Evolutionary conservation across 2,329 filamentous ascomycete species (phyloP).

Genomic region (Neoascochyta sp.): DNA sequence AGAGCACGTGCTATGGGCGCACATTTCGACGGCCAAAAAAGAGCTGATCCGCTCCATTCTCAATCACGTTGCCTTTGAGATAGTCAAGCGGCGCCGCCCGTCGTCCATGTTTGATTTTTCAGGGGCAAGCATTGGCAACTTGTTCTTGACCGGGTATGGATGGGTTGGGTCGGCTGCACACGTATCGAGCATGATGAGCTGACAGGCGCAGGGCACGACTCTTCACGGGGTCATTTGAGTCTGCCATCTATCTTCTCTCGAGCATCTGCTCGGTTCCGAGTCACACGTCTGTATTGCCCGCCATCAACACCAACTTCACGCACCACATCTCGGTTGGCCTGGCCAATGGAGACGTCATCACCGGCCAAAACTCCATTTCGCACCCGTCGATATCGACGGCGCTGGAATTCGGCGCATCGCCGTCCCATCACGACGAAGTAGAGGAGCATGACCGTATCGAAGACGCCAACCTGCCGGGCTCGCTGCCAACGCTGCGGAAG

Average conservation of each 20-base stretch:
- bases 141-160: slow-evolving; percentile 50
- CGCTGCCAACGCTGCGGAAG: slow-evolving; percentile 71
- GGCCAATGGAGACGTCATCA: slow-evolving; percentile 70
- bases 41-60: slow-evolving; percentile 52
- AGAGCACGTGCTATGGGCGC: slow-evolving; percentile 68
- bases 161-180: slow-evolving; percentile 48
- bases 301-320: slow-evolving; percentile 91
- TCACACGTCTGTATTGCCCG: slow-evolving; percentile 75
- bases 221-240: slow-evolving; percentile 90
- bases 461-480: slow-evolving; percentile 78
- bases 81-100: slow-evolving; percentile 47
- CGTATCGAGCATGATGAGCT: slow-evolving; percentile 4
- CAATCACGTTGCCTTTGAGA: slow-evolving; percentile 49
- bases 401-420: slow-evolving; percentile 16
- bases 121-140: slow-evolving; percentile 49
- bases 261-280: slow-evolving; percentile 81
- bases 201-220: slow-evolving; percentile 64
- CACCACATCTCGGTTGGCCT: slow-evolving; percentile 89
- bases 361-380: slow-evolving; percentile 70
- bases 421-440: slow-evolving; percentile 39
- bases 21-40: slow-evolving; percentile 49
- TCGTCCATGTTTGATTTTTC: slow-evolving; percentile 49
- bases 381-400: slow-evolving; percentile 31
- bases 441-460: slow-evolving; percentile 64
- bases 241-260: slow-evolving; percentile 83